Conservation (phyloP, 1,139 yeast genomes). For the Lodderomyces elongisporus region DNA sequence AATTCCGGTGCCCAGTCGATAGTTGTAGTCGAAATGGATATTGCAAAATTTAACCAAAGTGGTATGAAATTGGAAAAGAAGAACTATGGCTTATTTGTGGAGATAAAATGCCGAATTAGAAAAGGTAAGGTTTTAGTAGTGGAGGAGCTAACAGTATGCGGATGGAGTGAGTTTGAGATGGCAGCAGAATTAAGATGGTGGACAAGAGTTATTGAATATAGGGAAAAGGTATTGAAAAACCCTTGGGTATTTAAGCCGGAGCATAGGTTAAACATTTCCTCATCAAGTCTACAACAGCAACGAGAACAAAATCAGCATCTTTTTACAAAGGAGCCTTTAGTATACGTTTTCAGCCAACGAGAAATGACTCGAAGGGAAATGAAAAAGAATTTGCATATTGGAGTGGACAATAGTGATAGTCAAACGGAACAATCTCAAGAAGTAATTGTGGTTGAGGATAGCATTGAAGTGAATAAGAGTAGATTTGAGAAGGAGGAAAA, state of each 20-base stretch:
- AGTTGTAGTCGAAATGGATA: slow-evolving; percentile 11
- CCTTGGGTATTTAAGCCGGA: slow-evolving; percentile 25
- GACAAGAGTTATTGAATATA: slow-evolving; percentile 23
- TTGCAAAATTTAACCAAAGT: slow-evolving; percentile 7
- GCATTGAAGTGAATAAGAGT: neutral
- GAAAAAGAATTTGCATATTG: neutral
- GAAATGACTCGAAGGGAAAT: neutral
- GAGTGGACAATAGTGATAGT: neutral
- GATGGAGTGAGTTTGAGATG: slow-evolving; percentile 15
- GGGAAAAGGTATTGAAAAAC: slow-evolving; percentile 15
- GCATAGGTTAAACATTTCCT: neutral
- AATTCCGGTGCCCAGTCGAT: slow-evolving; percentile 12
- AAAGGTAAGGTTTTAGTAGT: slow-evolving; percentile 21
- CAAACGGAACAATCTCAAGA: neutral
- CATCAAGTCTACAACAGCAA: neutral
- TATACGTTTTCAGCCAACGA: slow-evolving; percentile 1
- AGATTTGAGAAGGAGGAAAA: too few species aligned
- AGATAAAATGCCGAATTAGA: slow-evolving; percentile 10
- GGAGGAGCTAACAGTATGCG: slow-evolving; percentile 14
- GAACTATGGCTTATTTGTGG: slow-evolving; percentile 16
- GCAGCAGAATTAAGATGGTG: slow-evolving; percentile 28
- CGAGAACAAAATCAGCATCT: neutral
- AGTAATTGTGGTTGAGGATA: neutral
- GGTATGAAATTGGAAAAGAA: slow-evolving; percentile 11
- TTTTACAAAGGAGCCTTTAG: neutral